phyloP scores from a whole-genome alignment of 2,329 filamentous ascomycete genomes.

The Colletotrichum camelliae region DNA sequence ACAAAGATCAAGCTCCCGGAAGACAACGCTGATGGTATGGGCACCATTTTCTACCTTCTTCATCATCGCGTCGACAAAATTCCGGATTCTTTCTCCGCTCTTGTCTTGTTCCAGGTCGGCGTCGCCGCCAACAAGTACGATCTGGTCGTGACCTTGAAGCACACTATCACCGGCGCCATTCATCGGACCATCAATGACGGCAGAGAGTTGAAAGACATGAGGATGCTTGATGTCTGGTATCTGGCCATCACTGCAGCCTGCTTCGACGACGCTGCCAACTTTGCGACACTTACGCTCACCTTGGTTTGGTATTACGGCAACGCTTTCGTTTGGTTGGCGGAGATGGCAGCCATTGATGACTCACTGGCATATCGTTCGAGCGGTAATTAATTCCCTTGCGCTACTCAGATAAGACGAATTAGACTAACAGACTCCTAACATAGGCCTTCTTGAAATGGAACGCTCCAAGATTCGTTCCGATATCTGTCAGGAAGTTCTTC shows the following conservation, averaged over 20 bases:
- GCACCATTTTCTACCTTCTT: background rate
- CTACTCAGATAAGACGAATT: background rate
- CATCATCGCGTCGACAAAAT: background rate
- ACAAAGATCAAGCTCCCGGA: background rate
- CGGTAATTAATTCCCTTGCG: too few relatives aligned
- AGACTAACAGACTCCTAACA: background rate
- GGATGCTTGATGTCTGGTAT: background rate
- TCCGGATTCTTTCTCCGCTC: rapidly evolving
- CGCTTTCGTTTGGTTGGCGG: background rate
- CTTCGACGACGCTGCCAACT: background rate
- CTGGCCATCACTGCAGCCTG: background rate
- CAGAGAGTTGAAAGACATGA: background rate
- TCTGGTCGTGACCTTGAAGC: rapidly evolving
- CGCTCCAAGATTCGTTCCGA: background rate
- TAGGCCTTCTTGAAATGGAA: background rate
- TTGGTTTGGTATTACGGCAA: background rate
- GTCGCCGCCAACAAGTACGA: background rate
- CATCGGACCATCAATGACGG: background rate
- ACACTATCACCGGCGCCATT: background rate
- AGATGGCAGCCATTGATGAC: background rate
- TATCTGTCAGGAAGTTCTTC: too few relatives aligned
- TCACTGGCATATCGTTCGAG: background rate
- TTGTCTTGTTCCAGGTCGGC: rapidly evolving
- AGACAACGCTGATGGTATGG: background rate
- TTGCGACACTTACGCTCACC: background rate